Evolutionary conservation across 179 eudicot species (phyloP).

Genomic region (Vitellaria paradoxa): DNA sequence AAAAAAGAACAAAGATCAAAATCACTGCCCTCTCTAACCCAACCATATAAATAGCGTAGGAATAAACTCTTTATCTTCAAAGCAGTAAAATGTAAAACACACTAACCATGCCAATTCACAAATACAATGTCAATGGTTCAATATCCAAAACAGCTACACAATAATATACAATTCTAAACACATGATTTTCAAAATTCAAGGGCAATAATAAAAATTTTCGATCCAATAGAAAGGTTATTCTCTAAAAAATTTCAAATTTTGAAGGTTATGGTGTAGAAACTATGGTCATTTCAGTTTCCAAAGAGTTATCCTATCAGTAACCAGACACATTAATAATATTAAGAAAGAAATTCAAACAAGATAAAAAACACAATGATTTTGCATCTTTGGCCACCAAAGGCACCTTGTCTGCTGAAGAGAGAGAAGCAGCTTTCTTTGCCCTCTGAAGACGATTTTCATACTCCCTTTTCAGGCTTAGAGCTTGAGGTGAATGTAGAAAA

Average conservation of each 20-base stretch:
- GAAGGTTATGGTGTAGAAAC: neutral
- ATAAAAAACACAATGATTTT: neutral
- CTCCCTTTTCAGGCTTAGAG: conserved; percentile 44
- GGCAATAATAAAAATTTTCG: neutral
- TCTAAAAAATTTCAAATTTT: neutral
- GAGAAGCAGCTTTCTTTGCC: conserved; percentile 28
- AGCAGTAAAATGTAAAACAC: neutral
- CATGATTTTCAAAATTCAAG: neutral
- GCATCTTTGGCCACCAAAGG: neutral
- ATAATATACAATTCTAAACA: neutral
- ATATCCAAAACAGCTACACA: neutral
- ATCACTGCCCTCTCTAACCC: too few relatives aligned
- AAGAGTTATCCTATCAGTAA: too few relatives aligned
- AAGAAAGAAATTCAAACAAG: neutral
- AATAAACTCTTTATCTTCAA: too few relatives aligned
- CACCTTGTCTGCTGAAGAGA: conserved; percentile 37
- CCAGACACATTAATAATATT: neutral
- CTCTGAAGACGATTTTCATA: conserved; percentile 47
- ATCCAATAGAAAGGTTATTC: neutral
- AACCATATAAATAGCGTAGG: too few relatives aligned
- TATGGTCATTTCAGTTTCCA: neutral
- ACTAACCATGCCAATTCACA: neutral
- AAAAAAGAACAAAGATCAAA: too few relatives aligned
- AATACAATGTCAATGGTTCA: neutral
- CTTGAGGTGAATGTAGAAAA: conserved; percentile 43